Evolutionary conservation across 768 basidiomycete species (phyloP).

Genomic region (Mycena kentingensis): DNA sequence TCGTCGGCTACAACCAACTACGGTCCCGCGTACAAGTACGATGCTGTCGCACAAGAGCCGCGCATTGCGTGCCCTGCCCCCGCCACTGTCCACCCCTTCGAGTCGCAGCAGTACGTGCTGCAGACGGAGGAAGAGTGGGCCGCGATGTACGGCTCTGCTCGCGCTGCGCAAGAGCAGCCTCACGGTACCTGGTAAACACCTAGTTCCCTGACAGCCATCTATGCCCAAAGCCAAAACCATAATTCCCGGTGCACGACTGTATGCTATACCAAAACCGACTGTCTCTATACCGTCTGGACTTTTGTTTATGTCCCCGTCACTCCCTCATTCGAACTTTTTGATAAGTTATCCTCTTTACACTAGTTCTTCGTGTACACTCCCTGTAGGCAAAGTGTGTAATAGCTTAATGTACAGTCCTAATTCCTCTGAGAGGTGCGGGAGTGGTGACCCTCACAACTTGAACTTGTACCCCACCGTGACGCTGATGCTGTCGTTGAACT

Average conservation of each 20-base stretch:
- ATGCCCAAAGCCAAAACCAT: neutral
- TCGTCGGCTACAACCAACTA: conserved; percentile 10
- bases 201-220: neutral
- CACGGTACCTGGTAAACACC: neutral
- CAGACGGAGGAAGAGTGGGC: conserved; percentile 20
- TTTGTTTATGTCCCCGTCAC: neutral
- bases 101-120: conserved; percentile 20
- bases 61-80: conserved; percentile 17
- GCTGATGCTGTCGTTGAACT: no score
- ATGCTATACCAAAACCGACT: neutral
- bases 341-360: no score
- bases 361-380: no score
- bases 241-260: no score
- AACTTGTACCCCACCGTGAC: no score
- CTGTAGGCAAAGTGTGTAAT: no score
- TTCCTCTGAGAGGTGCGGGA: no score
- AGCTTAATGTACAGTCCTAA: no score
- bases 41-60: neutral
- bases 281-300: neutral
- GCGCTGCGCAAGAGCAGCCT: neutral
- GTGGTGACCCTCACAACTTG: no score
- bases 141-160: conserved; percentile 7
- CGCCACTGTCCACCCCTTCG: conserved; percentile 9
- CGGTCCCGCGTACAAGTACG: conserved; percentile 1
- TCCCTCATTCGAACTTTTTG: neutral